Base-by-base conservation (phyloP, 2,329 filamentous ascomycete genomes). In the Aureobasidium leucospermi region DNA sequence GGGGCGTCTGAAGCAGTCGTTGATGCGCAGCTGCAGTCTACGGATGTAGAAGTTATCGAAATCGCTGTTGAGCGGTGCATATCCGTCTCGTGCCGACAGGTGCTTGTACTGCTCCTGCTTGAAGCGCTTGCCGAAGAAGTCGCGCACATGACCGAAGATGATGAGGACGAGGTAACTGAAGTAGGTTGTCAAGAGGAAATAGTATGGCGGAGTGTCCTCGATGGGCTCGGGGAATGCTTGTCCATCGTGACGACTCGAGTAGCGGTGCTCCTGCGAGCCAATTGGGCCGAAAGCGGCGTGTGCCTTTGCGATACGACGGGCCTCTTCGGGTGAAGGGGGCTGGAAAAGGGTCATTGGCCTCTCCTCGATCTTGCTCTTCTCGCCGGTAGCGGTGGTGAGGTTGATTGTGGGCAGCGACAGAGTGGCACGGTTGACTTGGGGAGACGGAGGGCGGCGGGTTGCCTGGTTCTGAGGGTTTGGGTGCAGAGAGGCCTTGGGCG, bases 21-120 rank as follows among this genome's bases (percentile, higher is more conserved):
- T 95, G 70, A 99, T 90, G 64, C 94, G 86, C 78, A 91, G 83
- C 80, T 99, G 97, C 70, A 99, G 75, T 62, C 94, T 83, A 60
- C 94, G 85, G 60, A 93, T 90, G 75, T 99, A 99, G 74, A 99
- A 99, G 75, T 93, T 97, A 79, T 99, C 94, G 71, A 99, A 99
- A 74, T 99, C 94, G 68, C 91, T 95, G 75, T 96, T 97, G 65
- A 99, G 81, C 2, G 94, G 91, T 10, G 93, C 94, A 70, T 96
- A 97, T 63, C 94, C 94, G 71, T 96, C 90, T 65, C 85, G 83
- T 39, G 87, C 82, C 71, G 88, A 88, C 68, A 97, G 79, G 67
- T 94, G 87, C 70, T 85, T 86, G 75, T 97, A 97, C 69, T 90
- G 88, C 71, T 89, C 85, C 73, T 91, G 85, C 71, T 87, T 88